Evolutionary conservation across 768 basidiomycete genomes (phyloP), one percentile per base, ranked within the genome.

Genomic region (Saitozyma podzolica): DNA sequence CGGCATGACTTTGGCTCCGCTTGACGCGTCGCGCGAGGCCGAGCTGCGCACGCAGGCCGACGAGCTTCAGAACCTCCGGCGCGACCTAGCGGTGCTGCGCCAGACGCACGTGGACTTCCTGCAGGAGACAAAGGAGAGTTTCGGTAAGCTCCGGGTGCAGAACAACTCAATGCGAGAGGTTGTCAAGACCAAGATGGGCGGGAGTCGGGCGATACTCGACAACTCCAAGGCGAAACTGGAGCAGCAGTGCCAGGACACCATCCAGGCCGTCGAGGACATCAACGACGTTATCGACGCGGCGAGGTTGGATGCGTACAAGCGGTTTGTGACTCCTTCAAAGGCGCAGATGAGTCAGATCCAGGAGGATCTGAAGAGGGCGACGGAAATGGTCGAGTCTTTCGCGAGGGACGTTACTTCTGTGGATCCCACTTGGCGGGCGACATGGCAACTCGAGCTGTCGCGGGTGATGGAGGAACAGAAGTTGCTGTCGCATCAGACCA

Each of bases 391-490:
- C 50, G 84, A 87, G 64, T 88, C 86, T 71, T 82, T 98, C 61
- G 86, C 86, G 72, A 86, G 88, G 69, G 91, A 95, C 78, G 89
- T 97, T 68, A 85, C 87, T 69, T 89, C 90, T 10, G 85, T 94
- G 73, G 92, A 89, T 73, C 92, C 95, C 49, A 91, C 91, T 85
- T 99, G 95, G 95, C 91, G 94, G 83, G 92, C 94, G 84, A 97
- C 93, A 17, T 99, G 95, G 95, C 90, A 91, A 73, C 88, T 91
- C 75, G 95, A 99, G 81, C 78, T 99, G 76, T 89, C 92, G 83
- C 91, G 92, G 67, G 93, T 99, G 59, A 89, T 97, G 61, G 93
- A 96, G 78, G 95, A 99, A 78, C 94, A 99, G 77, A 90, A 93
- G 69, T 90, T 96, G 82, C 81, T 97, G 63, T 86, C 86, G 8